Percentiles rank a stretch among this genome's conserved stretches.
Conservation (phyloP, 257 asterid species). For the Solanum chmielewskii region DNA sequence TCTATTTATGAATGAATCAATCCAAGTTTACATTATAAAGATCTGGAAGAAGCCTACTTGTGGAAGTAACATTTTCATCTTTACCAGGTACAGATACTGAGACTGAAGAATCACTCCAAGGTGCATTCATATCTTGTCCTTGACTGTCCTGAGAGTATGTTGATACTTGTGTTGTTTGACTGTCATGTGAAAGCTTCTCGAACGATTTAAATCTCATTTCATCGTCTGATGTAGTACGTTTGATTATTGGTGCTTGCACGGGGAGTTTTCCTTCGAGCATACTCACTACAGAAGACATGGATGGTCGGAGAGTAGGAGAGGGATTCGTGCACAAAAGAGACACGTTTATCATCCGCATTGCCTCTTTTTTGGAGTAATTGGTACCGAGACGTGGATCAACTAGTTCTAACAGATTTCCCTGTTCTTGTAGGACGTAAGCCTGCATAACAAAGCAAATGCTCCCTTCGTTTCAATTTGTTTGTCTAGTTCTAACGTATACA, state of each 20-base stretch:
- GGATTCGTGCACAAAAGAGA: conserved; percentile 66
- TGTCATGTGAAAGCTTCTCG: conserved; percentile 54
- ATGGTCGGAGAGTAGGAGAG: conserved; percentile 70
- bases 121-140: conserved; percentile 45
- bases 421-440: conserved; percentile 88
- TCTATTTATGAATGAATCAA: background rate
- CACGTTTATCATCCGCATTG: conserved; percentile 49
- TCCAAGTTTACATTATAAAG: conserved; percentile 2
- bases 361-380: conserved; percentile 46
- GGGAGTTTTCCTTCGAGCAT: conserved; percentile 79
- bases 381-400: conserved; percentile 70
- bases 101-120: conserved; percentile 57
- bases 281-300: conserved; percentile 71
- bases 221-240: conserved; percentile 25
- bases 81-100: conserved; percentile 31
- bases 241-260: conserved; percentile 63
- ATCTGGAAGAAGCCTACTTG: conserved; percentile 30
- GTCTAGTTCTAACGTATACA: background rate
- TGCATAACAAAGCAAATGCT: background rate
- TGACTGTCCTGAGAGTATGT: conserved; percentile 31
- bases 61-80: conserved; percentile 27
- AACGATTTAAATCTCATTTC: conserved; percentile 59
- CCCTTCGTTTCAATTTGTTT: background rate
- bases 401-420: conserved; percentile 71
- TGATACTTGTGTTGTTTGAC: conserved; percentile 41